These are phyloP conservation scores for Acacia confusa DNA, from an alignment of 306 rosid species.

Conservation along the genomic window DNA sequence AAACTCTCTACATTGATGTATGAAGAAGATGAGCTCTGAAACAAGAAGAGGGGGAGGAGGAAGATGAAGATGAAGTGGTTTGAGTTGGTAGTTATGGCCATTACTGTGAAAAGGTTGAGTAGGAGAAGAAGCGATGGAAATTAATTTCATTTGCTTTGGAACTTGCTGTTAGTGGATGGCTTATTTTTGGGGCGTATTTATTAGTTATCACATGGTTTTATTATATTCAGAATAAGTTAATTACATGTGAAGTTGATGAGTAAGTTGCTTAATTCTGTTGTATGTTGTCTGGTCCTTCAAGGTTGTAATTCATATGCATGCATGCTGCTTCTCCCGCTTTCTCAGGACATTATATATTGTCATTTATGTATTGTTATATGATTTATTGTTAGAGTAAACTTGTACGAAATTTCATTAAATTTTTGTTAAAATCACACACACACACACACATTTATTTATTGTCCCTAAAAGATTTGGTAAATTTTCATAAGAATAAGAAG, in stretches of 20 bases:
- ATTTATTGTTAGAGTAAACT: neutral
- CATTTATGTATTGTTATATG: neutral
- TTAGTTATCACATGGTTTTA: conserved; percentile 35
- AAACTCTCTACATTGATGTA: conserved; percentile 34
- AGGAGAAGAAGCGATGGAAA: neutral
- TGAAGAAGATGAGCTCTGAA: conserved; percentile 18
- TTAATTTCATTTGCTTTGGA: neutral
- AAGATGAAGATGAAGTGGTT: conserved; percentile 3
- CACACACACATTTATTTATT: too few relatives aligned
- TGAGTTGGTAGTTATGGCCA: conserved; percentile 16
- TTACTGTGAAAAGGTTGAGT: neutral
- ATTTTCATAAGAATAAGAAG: neutral
- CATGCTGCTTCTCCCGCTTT: neutral
- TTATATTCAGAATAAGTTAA: conserved; percentile 22
- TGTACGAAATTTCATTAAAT: neutral
- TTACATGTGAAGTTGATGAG: conserved; percentile 25
- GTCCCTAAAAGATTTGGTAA: neutral
- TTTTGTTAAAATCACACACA: neutral
- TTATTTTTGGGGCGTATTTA: neutral
- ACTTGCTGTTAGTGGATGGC: neutral
- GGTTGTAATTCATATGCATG: conserved; percentile 19
- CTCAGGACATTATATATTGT: neutral
- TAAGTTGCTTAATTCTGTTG: conserved; percentile 2
- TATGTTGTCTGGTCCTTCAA: neutral
- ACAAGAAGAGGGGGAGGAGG: neutral